Evolutionary conservation across 345 rosid species (phyloP).

Genomic region (Iberis pinnata): DNA sequence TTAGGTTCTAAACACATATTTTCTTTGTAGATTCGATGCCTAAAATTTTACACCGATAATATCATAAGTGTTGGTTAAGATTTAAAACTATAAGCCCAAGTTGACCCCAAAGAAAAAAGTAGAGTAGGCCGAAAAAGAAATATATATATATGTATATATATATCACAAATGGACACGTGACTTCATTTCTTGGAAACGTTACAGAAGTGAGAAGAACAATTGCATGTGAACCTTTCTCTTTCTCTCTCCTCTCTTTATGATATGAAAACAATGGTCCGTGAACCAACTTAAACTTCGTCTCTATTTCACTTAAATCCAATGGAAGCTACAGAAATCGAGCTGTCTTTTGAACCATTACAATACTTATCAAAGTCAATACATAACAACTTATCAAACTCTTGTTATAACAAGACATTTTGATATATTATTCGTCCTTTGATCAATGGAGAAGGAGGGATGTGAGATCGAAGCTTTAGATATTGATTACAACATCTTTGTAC

Average conservation of each 20-base stretch:
- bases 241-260: constrained; percentile 2
- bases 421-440: constrained; percentile 24
- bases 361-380: not conserved
- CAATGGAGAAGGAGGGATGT: constrained; percentile 81
- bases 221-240: constrained; percentile 26
- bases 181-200: constrained; percentile 23
- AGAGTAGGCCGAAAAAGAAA: not conserved
- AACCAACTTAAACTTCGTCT: constrained; percentile 11
- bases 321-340: constrained; percentile 30
- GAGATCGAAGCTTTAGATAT: constrained; percentile 75
- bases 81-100: no score
- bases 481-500: constrained; percentile 45
- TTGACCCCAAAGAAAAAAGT: not conserved
- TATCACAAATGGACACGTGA: constrained; percentile 26
- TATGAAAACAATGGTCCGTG: constrained; percentile 35
- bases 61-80: no score
- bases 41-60: no score
- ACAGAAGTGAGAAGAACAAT: constrained; percentile 28
- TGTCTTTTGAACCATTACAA: constrained; percentile 10
- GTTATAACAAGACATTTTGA: constrained; percentile 8
- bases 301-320: constrained; percentile 30
- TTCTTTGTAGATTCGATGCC: no score
- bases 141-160: no score
- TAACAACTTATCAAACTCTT: not conserved
- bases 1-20: no score